Percentiles rank a stretch among this genome's conserved stretches.
Conservation (phyloP, 805 yeast genomes). For the Hanseniaspora taiwanica region DNA sequence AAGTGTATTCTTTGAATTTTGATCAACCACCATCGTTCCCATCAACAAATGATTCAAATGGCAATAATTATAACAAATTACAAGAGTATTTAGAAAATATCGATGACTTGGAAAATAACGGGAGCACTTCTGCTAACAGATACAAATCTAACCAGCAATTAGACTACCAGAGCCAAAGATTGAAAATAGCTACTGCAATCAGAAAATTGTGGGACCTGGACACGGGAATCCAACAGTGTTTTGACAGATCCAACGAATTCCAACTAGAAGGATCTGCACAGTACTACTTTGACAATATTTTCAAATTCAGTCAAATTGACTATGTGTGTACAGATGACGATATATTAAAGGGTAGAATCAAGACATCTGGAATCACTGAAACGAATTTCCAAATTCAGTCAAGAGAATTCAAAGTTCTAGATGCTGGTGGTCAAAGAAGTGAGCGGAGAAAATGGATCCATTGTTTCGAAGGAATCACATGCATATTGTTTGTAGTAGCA, state of each 20-base stretch:
- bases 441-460: conserved; percentile 93
- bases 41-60: conserved; percentile 13
- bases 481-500: conserved; percentile 79
- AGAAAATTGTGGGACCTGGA: conserved; percentile 56
- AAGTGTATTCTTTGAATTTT: conserved; percentile 21
- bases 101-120: neutral
- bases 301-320: conserved; percentile 45
- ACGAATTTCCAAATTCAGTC: conserved; percentile 59
- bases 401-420: conserved; percentile 62
- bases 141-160: neutral
- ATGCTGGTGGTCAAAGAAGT: conserved; percentile 93
- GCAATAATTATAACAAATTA: conserved; percentile 7
- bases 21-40: no score
- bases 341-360: conserved; percentile 79
- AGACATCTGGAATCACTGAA: conserved; percentile 92
- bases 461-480: conserved; percentile 81
- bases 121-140: neutral
- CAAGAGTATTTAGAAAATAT: neutral
- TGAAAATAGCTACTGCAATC: conserved; percentile 54
- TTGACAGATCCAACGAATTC: conserved; percentile 53
- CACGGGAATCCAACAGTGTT: conserved; percentile 49
- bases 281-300: conserved; percentile 67
- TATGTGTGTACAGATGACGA: conserved; percentile 72
- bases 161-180: conserved; percentile 6
- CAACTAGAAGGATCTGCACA: conserved; percentile 76